These are phyloP conservation scores for Aspergillus aculeatinus DNA, from an alignment of 2,329 filamentous ascomycete species.

Conservation along the genomic window DNA sequence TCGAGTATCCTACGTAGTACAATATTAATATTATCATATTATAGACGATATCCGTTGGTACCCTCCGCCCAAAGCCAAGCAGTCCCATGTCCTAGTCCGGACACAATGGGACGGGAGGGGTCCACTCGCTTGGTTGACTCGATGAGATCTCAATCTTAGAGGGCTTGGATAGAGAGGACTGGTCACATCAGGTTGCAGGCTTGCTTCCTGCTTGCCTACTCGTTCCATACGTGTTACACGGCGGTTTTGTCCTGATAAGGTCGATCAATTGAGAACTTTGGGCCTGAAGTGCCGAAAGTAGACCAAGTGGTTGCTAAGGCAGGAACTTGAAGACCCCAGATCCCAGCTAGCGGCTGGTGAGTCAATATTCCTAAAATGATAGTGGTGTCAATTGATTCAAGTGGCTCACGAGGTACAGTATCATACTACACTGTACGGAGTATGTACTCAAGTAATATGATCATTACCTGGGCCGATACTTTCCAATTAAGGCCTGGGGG, in stretches of 20 bases:
- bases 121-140: background rate
- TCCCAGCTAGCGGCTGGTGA: slow-evolving; percentile 18
- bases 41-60: too few relatives aligned
- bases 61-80: too few relatives aligned
- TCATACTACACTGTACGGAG: too few relatives aligned
- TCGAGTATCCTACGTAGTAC: too few relatives aligned
- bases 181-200: background rate
- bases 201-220: background rate
- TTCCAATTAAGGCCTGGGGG: slow-evolving; percentile 15
- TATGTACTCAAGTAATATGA: background rate
- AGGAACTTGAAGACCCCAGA: slow-evolving; percentile 19
- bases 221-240: background rate
- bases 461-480: slow-evolving; percentile 22
- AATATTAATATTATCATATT: too few relatives aligned
- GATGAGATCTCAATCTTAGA: background rate
- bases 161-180: background rate
- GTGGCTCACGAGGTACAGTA: too few relatives aligned
- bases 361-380: too few relatives aligned
- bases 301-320: slow-evolving; percentile 17
- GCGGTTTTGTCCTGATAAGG: slow-evolving; percentile 10
- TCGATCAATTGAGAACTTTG: slow-evolving; percentile 7
- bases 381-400: too few relatives aligned
- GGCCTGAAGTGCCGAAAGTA: slow-evolving; percentile 19
- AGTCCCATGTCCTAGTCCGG: too few relatives aligned
- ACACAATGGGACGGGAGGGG: background rate